phyloP scores from a whole-genome alignment of 2,329 filamentous ascomycete genomes.

The Sporothrix euskadiensis region DNA sequence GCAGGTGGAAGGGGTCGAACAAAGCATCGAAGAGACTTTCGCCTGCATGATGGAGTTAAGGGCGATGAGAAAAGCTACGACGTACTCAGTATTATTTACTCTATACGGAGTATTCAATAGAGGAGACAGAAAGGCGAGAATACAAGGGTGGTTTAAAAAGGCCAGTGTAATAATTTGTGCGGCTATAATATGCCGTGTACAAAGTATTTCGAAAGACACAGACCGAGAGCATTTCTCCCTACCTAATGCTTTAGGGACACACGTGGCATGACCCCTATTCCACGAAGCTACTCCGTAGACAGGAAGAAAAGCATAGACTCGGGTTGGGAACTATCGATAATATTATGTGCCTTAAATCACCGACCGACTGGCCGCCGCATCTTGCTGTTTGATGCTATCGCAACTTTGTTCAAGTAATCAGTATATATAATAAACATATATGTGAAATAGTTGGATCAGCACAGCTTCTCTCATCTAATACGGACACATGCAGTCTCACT shows the following conservation, averaged over 20 bases:
- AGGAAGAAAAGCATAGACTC: neutral
- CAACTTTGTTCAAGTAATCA: too few relatives aligned
- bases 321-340: neutral
- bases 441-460: neutral
- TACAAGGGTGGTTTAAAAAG: too few relatives aligned
- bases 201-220: neutral
- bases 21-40: neutral
- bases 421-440: too few relatives aligned
- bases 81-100: too few relatives aligned
- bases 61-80: too few relatives aligned
- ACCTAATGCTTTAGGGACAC: too few relatives aligned
- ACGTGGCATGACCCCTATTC: too few relatives aligned
- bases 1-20: constrained; percentile 24
- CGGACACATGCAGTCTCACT: neutral
- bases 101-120: too few relatives aligned
- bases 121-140: too few relatives aligned
- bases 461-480: neutral
- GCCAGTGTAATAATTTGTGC: too few relatives aligned
- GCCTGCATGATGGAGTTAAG: neutral
- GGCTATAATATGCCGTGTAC: too few relatives aligned
- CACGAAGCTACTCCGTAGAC: neutral
- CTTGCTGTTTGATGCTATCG: neutral
- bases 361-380: neutral
- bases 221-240: neutral
- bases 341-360: neutral